Percentiles rank a stretch among this genome's conserved stretches.
Evolutionary conservation across 352 stramenopile species (phyloP).

Genomic region (Pythium volutum): DNA sequence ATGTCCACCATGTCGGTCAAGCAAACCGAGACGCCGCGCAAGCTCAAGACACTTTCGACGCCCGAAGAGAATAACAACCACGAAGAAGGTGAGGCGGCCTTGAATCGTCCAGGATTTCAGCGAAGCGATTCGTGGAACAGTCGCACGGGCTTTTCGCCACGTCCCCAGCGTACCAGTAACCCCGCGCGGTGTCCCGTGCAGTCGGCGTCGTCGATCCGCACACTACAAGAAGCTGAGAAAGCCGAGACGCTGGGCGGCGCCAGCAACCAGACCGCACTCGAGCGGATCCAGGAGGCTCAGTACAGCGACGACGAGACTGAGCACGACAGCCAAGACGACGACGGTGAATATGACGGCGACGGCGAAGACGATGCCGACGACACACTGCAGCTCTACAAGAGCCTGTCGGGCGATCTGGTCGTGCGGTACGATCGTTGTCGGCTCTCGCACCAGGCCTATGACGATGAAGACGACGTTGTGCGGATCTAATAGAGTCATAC

Average conservation of each 20-base stretch:
- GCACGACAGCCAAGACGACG: slow-evolving; percentile 18
- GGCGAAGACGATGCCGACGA: slow-evolving; percentile 21
- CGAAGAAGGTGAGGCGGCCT: slow-evolving; percentile 1
- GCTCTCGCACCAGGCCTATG: slow-evolving; percentile 20
- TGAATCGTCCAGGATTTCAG: not conserved
- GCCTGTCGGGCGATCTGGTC: slow-evolving; percentile 33
- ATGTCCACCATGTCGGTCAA: not conserved
- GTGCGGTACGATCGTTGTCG: slow-evolving; percentile 35
- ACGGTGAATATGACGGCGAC: slow-evolving; percentile 22
- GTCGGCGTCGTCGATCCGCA: slow-evolving; percentile 11
- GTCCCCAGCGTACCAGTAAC: slow-evolving; percentile 12
- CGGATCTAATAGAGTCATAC: slow-evolving; percentile 10
- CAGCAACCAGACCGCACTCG: slow-evolving; percentile 19
- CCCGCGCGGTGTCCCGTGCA: slow-evolving; percentile 10
- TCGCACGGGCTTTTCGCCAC: slow-evolving; percentile 18
- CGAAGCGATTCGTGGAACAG: slow-evolving; percentile 15
- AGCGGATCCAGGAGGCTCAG: slow-evolving; percentile 23
- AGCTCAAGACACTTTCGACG: slow-evolving; percentile 3
- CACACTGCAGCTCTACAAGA: slow-evolving; percentile 26
- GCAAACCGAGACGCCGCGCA: slow-evolving; percentile 16
- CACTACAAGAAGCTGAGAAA: slow-evolving; percentile 14
- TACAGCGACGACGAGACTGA: slow-evolving; percentile 20
- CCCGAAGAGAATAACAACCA: slow-evolving; percentile 6
- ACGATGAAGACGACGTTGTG: slow-evolving; percentile 25
- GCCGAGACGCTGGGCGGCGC: slow-evolving; percentile 13